phyloP scores from a whole-genome alignment of 176 grass and related monocot species.

The Aegilops bicornis region DNA sequence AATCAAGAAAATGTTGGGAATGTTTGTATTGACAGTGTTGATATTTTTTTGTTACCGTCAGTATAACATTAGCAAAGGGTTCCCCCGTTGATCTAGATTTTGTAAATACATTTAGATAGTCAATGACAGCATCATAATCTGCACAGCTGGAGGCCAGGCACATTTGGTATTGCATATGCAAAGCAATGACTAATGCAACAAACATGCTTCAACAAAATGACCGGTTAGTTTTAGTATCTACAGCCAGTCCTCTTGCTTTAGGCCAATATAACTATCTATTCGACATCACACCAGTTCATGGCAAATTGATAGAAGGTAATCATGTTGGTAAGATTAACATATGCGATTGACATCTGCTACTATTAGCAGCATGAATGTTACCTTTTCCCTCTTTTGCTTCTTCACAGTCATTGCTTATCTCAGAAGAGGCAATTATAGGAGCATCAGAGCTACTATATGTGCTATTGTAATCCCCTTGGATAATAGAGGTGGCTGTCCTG shows the following conservation, averaged over 20 bases:
- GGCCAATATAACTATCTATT: not conserved
- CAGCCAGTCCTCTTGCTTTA: not conserved
- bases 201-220: not conserved
- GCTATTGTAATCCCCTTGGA: conserved; percentile 24
- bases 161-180: not conserved
- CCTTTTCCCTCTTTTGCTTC: conserved; percentile 33
- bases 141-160: not conserved
- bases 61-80: not conserved
- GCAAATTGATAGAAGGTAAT: conserved; percentile 6
- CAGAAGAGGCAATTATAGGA: conserved; percentile 7
- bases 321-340: conserved; percentile 24
- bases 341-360: conserved; percentile 6
- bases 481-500: conserved; percentile 41
- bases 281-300: conserved; percentile 6
- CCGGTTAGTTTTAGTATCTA: not conserved
- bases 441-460: conserved; percentile 19
- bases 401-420: conserved; percentile 32
- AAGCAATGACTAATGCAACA: not conserved
- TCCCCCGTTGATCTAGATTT: not conserved
- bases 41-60: not conserved
- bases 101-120: not conserved
- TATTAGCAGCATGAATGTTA: conserved; percentile 31
- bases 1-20: not conserved
- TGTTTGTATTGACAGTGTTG: not conserved
- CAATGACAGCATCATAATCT: not conserved